Base-by-base conservation (phyloP, 495 filamentous ascomycete species). In the Talaromyces stipitatus region DNA sequence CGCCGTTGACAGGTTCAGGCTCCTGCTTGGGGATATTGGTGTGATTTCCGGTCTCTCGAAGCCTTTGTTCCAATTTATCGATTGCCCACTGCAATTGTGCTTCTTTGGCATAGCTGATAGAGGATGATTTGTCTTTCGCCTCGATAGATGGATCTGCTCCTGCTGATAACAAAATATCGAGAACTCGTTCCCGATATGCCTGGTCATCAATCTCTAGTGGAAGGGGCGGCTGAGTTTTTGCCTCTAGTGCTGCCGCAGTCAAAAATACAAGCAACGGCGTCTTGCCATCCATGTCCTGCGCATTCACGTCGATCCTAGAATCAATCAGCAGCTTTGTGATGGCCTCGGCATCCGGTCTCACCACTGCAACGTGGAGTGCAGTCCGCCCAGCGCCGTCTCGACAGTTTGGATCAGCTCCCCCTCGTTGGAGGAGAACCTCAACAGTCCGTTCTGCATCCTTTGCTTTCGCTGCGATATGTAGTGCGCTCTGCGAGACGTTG, bases 241-340 rank as follows among this genome's bases (percentile, higher is more conserved):
- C 12, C 38, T 43, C 28, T 11, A 26, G 47, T 16, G n/a, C 24
- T 7, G 24, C 47, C 24, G 24, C 47, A 0, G 47, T 50, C 10
- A 54, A 11, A 24, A 36, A 54, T 22, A 33, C 32, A 28, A 61
- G 56, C 6, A 62, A 52, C 14, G 59, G 48, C 14, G 59, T 56
- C 12, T 47, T 54, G 16, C 53, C 48, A 51, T 29, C 18, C 18
- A 28, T 29, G 48, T 47, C 46, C 18, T 32, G 30, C 33, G 60
- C 55, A 43, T 63, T 61, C n/a, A 63, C 45, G 47, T 63, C 45
- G 36, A 41, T 50, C 5, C 45, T 50, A 27, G 27, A 45, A 11
- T 61, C 61, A 11, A 63, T 33, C 8, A 62, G 61, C n/a, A 62
- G 55, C 38, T 41, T 32, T 22, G 59, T 23, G 23, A 60, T 46